Evolutionary conservation across 768 basidiomycete species (phyloP).

Genomic region (Lactarius quietus): DNA sequence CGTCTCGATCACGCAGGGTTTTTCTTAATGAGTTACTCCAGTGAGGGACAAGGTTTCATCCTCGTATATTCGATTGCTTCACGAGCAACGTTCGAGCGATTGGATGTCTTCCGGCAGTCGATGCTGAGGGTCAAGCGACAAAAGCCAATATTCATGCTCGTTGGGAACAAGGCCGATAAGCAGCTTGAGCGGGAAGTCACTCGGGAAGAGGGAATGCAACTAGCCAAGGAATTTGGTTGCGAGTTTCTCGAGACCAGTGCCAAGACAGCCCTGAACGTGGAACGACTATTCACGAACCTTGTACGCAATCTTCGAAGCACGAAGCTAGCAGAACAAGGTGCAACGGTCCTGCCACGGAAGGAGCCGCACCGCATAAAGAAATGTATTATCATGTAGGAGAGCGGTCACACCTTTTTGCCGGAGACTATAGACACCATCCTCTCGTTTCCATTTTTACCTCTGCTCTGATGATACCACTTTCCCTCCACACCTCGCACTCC

Average conservation of each 20-base stretch:
- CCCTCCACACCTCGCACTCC: constrained; percentile 36
- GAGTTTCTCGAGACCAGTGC: constrained; percentile 97
- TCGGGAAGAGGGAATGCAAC: constrained; percentile 77
- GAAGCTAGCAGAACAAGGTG: constrained; percentile 48
- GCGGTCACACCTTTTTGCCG: constrained; percentile 40
- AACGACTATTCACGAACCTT: constrained; percentile 82
- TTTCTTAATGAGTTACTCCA: constrained; percentile 34
- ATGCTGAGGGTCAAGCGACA: constrained; percentile 86
- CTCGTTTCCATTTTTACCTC: constrained; percentile 54
- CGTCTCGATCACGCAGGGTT: constrained; percentile 15
- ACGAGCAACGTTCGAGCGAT: constrained; percentile 85
- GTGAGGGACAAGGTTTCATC: constrained; percentile 97
- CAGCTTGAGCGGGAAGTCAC: constrained; percentile 88
- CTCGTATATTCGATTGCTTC: constrained; percentile 96
- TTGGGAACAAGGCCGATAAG: constrained; percentile 96
- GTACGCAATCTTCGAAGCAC: constrained; percentile 80
- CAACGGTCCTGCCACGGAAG: constrained; percentile 30
- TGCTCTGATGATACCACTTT: constrained; percentile 73
- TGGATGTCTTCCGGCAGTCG: constrained; percentile 86
- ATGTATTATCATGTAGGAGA: constrained; percentile 78
- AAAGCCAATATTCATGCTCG: constrained; percentile 86
- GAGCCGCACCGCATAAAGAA: constrained; percentile 38
- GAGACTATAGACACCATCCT: constrained; percentile 63
- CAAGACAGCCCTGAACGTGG: constrained; percentile 91
- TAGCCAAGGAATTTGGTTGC: constrained; percentile 84